Evolutionary conservation across 768 basidiomycete genomes (phyloP).

Genomic region (Pulveroboletus sp.): DNA sequence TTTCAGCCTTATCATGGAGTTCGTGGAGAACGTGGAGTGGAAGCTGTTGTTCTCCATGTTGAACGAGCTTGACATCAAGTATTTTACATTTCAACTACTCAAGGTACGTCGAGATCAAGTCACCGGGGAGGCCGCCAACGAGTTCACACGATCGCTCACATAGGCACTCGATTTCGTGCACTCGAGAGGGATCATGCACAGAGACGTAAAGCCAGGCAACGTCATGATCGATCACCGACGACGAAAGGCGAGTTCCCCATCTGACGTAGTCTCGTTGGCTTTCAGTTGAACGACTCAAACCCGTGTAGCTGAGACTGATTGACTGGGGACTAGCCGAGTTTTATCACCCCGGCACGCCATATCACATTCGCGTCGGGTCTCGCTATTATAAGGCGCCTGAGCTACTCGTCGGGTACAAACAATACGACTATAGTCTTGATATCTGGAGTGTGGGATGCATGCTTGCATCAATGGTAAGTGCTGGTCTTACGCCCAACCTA

Average conservation of each 20-base stretch:
- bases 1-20: conserved; percentile 64
- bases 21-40: conserved; percentile 66
- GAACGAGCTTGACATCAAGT: conserved; percentile 62
- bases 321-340: conserved; percentile 79
- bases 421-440: conserved; percentile 68
- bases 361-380: conserved; percentile 68
- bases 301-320: conserved; percentile 48
- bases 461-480: conserved; percentile 65
- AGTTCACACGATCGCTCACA: neutral
- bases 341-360: conserved; percentile 64
- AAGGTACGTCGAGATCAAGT: conserved; percentile 32
- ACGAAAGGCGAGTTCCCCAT: conserved; percentile 41
- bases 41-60: conserved; percentile 52
- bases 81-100: conserved; percentile 62
- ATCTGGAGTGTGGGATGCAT: conserved; percentile 75
- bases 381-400: conserved; percentile 75
- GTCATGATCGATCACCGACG: conserved; percentile 70
- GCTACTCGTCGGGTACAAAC: conserved; percentile 64
- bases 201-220: conserved; percentile 65
- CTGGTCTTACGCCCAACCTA: neutral
- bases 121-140: neutral
- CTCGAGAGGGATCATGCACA: conserved; percentile 68
- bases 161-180: conserved; percentile 66
- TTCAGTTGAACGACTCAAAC: neutral
- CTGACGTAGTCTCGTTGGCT: neutral